Conservation (phyloP, 805 yeast species). For the Sporopachydermia quercuum region DNA sequence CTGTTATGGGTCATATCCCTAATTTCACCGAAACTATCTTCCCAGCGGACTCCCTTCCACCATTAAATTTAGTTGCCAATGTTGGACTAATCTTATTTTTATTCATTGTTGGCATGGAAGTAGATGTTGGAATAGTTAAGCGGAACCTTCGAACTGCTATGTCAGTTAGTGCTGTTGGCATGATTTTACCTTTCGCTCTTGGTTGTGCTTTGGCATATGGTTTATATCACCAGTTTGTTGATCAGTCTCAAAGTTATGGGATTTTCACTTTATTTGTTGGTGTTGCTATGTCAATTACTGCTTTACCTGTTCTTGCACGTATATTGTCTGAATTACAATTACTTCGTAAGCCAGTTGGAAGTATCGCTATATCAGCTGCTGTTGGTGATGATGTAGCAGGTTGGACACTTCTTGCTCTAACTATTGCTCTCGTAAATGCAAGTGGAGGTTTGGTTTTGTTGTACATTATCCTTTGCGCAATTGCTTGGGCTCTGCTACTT, state of each 20-base stretch:
- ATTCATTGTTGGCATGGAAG: slow-evolving; percentile 70
- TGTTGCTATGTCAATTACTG: slow-evolving; percentile 73
- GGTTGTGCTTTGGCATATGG: slow-evolving; percentile 66
- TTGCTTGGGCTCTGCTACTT: slow-evolving; percentile 56
- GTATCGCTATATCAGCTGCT: slow-evolving; percentile 67
- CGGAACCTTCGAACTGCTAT: slow-evolving; percentile 47
- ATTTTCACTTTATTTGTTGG: slow-evolving; percentile 72
- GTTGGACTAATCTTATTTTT: slow-evolving; percentile 61
- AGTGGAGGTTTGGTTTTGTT: slow-evolving; percentile 53
- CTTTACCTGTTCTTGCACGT: slow-evolving; percentile 73
- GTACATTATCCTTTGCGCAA: slow-evolving; percentile 48
- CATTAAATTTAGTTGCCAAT: slow-evolving; percentile 54
- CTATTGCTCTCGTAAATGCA: slow-evolving; percentile 64
- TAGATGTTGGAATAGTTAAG: slow-evolving; percentile 49
- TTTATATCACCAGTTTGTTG: slow-evolving; percentile 31
- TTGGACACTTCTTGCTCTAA: slow-evolving; percentile 65
- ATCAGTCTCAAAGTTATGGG: slow-evolving; percentile 37
- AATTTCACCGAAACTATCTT: slow-evolving; percentile 50
- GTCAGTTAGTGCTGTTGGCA: slow-evolving; percentile 52
- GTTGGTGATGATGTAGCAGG: slow-evolving; percentile 68
- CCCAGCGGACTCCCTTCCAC: slow-evolving; percentile 47
- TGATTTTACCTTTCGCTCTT: slow-evolving; percentile 68
- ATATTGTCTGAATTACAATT: slow-evolving; percentile 60
- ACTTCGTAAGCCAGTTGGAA: slow-evolving; percentile 48
- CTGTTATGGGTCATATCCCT: slow-evolving; percentile 61